phyloP scores from a whole-genome alignment of 2,329 filamentous ascomycete species.

The Xylaria sp. region DNA sequence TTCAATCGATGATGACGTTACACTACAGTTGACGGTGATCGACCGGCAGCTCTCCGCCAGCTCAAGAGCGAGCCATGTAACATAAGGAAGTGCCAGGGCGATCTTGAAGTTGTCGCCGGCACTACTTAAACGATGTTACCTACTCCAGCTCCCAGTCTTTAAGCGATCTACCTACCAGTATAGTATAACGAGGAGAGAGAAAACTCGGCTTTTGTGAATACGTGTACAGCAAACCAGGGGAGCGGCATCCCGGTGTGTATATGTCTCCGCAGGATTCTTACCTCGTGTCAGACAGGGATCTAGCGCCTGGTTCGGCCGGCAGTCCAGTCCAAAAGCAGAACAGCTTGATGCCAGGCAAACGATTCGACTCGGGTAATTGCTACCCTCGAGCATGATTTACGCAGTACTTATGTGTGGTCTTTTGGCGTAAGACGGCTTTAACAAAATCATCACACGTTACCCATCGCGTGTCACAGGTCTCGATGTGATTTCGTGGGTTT shows the following conservation, averaged over 20 bases:
- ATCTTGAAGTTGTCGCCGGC: neutral
- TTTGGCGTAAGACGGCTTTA: conserved; percentile 7
- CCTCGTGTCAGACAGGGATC: conserved; percentile 39
- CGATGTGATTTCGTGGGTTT: neutral
- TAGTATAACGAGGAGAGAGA: neutral
- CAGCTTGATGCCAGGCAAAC: conserved; percentile 21
- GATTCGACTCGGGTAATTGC: conserved; percentile 20
- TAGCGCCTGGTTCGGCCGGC: conserved; percentile 32
- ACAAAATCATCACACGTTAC: neutral
- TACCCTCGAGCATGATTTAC: conserved; percentile 25
- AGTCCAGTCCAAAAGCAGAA: conserved; percentile 36
- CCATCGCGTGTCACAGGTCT: conserved; percentile 1
- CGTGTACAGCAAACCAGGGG: conserved; percentile 18
- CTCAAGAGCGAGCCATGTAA: conserved; percentile 12
- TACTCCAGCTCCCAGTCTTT: neutral
- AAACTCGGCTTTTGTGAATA: conserved; percentile 21
- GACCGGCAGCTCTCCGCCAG: conserved; percentile 22
- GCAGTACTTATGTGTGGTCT: conserved; percentile 15
- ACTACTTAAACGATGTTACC: conserved; percentile 11
- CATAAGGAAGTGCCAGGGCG: conserved; percentile 1
- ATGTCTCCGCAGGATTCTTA: conserved; percentile 32
- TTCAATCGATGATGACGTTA: conserved; percentile 21
- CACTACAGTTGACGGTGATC: conserved; percentile 23
- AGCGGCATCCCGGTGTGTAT: conserved; percentile 2
- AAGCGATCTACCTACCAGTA: neutral